Base-by-base conservation (phyloP, 805 yeast genomes). In the Kazachstania bromeliacearum region DNA sequence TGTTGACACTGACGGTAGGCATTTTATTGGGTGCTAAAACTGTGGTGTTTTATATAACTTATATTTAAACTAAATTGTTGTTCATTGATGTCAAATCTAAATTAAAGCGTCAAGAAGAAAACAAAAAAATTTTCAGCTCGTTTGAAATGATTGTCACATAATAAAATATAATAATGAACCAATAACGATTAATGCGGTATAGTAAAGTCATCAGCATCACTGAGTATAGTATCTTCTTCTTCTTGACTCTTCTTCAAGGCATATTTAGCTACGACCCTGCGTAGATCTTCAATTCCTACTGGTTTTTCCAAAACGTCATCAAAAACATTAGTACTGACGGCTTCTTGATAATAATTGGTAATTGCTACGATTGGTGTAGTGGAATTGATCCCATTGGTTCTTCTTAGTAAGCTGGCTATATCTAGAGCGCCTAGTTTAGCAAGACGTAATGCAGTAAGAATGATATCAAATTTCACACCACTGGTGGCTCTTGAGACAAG, bases 1-100 rank as follows among this genome's bases (percentile, higher is more conserved):
- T 88, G 62, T 92, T 96, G 46, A 92, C 96, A 21, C 94, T 73
- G 56, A 92, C 72, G 62, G 98, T 92, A 67, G 99, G 99, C 99
- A 92, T 92, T 12, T 23, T 46, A 13, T 14, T n/a, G n/a, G n/a
- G n/a, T n/a, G n/a, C n/a, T n/a, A n/a, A n/a, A n/a, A n/a, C n/a
- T n/a, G n/a, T n/a, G n/a, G n/a, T n/a, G n/a, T n/a, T n/a, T n/a
- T n/a, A n/a, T n/a, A n/a, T n/a, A n/a, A n/a, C n/a, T n/a, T n/a
- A n/a, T n/a, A n/a, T n/a, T n/a, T n/a, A n/a, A n/a, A n/a, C n/a
- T n/a, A n/a, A n/a, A n/a, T n/a, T n/a, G n/a, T n/a, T n/a, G n/a
- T n/a, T n/a, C n/a, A n/a, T n/a, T n/a, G n/a, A n/a, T n/a, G n/a
- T n/a, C n/a, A n/a, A n/a, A n/a, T n/a, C 4, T 23, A n/a, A 23